A percentile compares a stretch with the other conserved stretches of the same genome.
These are phyloP conservation scores for Haplographium delicatum DNA, from an alignment of 495 filamentous ascomycete species.

Conservation along the genomic window DNA sequence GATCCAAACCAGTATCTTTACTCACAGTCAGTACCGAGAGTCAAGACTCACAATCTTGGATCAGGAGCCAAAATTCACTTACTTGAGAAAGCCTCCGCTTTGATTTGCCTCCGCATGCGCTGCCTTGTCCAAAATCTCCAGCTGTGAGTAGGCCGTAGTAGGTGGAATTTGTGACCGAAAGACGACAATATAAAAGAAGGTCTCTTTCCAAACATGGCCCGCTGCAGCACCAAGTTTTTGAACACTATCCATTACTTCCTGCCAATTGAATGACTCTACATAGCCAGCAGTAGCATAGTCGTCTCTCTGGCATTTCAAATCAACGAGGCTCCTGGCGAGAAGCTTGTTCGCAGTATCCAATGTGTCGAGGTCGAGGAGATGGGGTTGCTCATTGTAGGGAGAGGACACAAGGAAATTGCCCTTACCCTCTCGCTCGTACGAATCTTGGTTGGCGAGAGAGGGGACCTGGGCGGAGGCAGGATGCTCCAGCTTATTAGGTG, in stretches of 20 bases:
- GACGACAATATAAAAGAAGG: constrained; percentile 73
- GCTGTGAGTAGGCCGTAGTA: constrained; percentile 52
- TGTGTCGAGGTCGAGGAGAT: constrained; percentile 64
- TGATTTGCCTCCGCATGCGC: constrained; percentile 72
- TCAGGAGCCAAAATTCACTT: constrained; percentile 21
- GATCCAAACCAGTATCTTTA: constrained; percentile 73
- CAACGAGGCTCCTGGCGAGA: constrained; percentile 64
- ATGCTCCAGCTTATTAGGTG: neutral
- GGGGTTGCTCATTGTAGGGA: constrained; percentile 61
- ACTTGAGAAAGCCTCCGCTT: constrained; percentile 81
- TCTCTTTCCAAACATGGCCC: constrained; percentile 54
- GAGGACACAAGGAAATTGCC: constrained; percentile 56
- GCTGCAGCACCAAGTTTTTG: constrained; percentile 37
- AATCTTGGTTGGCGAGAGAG: neutral
- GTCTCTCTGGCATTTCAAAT: constrained; percentile 51
- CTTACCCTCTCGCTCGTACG: constrained; percentile 1
- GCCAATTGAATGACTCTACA: constrained; percentile 73
- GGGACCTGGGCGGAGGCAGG: neutral
- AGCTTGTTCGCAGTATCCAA: constrained; percentile 60
- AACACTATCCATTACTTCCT: constrained; percentile 51
- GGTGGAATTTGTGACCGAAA: constrained; percentile 68
- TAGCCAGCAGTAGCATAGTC: constrained; percentile 79
- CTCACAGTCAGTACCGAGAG: constrained; percentile 22
- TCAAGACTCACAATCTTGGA: too few species aligned
- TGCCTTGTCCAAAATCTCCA: constrained; percentile 64